Percentiles rank a stretch among this genome's conserved stretches.
Conservation (phyloP, 331 rosid species). For the Spiraea crenata region DNA sequence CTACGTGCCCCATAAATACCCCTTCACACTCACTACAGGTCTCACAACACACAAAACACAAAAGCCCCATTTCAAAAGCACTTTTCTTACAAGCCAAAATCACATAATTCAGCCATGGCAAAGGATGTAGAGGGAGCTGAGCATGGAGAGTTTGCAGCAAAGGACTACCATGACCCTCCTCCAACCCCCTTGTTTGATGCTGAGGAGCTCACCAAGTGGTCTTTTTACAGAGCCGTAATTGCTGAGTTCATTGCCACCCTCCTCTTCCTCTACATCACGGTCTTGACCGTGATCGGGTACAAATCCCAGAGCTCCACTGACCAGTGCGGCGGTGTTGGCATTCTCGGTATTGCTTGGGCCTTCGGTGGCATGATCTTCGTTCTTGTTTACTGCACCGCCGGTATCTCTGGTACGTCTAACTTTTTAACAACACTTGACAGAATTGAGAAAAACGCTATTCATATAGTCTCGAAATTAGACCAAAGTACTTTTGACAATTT, state of each 20-base stretch:
- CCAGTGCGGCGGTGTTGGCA: constrained; percentile 71
- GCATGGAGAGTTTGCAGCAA: constrained; percentile 51
- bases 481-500: background rate
- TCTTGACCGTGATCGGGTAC: constrained; percentile 84
- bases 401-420: constrained; percentile 70
- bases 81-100: background rate
- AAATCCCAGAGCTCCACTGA: constrained; percentile 29
- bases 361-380: constrained; percentile 98
- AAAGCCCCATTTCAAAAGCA: background rate
- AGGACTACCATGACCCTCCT: constrained; percentile 91
- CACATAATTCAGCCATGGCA: constrained; percentile 32
- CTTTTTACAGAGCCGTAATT: constrained; percentile 75
- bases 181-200: constrained; percentile 64
- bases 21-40: background rate
- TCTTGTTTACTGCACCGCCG: constrained; percentile 99
- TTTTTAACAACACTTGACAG: background rate
- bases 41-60: constrained; percentile 6
- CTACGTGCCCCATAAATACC: constrained; percentile 55
- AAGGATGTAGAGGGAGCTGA: constrained; percentile 74
- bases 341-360: constrained; percentile 96
- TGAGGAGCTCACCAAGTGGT: constrained; percentile 69
- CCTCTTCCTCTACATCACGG: constrained; percentile 79
- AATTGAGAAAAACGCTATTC: background rate
- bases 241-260: constrained; percentile 94
- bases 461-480: background rate